These are phyloP conservation scores for Candida frijolesensis DNA, from an alignment of 1,139 yeast genomes.

Conservation along the genomic window DNA sequence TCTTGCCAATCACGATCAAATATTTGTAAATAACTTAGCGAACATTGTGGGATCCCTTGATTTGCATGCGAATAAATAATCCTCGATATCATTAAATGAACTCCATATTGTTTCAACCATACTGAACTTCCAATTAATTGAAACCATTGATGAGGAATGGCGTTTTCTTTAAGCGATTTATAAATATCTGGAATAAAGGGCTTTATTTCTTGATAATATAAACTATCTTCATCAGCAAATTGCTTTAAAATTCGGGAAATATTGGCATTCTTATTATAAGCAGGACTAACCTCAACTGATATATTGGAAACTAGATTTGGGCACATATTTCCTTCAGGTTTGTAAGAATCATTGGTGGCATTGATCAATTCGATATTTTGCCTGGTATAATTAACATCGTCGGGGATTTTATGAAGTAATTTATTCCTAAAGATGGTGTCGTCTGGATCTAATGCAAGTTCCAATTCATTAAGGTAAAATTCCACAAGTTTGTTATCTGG, in stretches of 20 bases:
- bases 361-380: background rate
- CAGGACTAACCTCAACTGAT: background rate
- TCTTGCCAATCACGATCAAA: conserved; percentile 44
- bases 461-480: background rate
- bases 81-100: conserved; percentile 39
- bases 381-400: background rate
- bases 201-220: conserved; percentile 26
- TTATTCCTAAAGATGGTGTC: background rate
- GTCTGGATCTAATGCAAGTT: background rate
- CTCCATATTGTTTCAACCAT: conserved; percentile 44
- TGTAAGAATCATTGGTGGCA: background rate
- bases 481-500: background rate
- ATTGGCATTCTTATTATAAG: conserved; percentile 11
- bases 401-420: background rate
- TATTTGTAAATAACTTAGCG: conserved; percentile 39
- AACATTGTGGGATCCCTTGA: conserved; percentile 32
- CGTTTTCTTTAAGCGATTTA: conserved; percentile 27
- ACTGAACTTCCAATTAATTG: conserved; percentile 43
- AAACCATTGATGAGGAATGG: conserved; percentile 37
- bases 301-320: background rate
- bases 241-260: conserved; percentile 15
- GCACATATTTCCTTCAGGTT: background rate
- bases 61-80: conserved; percentile 34
- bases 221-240: conserved; percentile 12
- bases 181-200: conserved; percentile 30